Conservation (phyloP, 2,329 filamentous ascomycete species). For the Venturia oleaginea region DNA sequence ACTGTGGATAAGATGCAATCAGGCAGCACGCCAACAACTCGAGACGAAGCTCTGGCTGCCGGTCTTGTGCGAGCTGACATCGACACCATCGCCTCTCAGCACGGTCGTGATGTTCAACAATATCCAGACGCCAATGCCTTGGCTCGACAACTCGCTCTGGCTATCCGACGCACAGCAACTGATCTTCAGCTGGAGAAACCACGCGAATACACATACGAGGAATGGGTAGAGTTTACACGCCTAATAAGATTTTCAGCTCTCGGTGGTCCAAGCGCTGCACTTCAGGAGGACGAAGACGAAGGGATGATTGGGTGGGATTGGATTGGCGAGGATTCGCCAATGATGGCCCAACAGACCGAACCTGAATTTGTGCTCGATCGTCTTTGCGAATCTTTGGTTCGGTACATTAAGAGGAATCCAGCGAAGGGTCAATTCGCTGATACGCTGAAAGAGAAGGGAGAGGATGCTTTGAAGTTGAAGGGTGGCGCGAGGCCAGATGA, state of each 20-base stretch:
- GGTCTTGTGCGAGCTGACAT: neutral
- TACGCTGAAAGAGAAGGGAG: conserved; percentile 11
- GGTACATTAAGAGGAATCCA: conserved; percentile 12
- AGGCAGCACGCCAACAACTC: neutral
- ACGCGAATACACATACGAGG: conserved; percentile 12
- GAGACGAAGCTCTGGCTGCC: conserved; percentile 1
- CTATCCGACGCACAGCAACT: conserved; percentile 10
- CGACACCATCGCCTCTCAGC: neutral
- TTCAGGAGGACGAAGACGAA: conserved; percentile 7
- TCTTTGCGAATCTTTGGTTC: conserved; percentile 11
- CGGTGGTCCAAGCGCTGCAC: neutral
- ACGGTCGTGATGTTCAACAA: neutral
- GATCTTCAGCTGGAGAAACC: conserved; percentile 4
- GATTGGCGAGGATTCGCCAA: conserved; percentile 13
- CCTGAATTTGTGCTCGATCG: conserved; percentile 12
- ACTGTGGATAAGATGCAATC: neutral
- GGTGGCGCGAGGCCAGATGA: neutral
- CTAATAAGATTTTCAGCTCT: conserved; percentile 9
- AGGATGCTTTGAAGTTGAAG: conserved; percentile 9
- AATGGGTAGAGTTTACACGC: conserved; percentile 14
- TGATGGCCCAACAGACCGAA: conserved; percentile 13
- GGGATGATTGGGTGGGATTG: conserved; percentile 14
- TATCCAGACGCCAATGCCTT: conserved; percentile 11
- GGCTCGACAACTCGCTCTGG: conserved; percentile 11
- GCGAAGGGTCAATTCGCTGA: conserved; percentile 13